Base-by-base conservation (phyloP, 768 basidiomycete genomes). In the Collybia sordida region DNA sequence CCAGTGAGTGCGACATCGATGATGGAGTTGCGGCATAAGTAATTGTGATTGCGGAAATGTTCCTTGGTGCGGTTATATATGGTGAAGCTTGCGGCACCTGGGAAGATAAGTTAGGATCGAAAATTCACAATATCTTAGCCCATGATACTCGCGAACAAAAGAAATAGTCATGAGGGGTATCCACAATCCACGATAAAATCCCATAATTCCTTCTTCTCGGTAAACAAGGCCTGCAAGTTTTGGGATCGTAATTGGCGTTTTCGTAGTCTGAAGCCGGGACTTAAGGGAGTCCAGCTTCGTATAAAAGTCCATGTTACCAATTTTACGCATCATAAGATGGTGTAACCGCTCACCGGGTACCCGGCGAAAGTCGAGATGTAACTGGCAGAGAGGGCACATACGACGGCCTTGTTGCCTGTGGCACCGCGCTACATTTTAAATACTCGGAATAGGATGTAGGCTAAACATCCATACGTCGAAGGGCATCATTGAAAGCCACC, bases 121-220 rank as follows among this genome's bases (percentile, higher is more conserved):
- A 35, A 19, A 24, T 49, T 44, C 18, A 42, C 11, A 21, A 25
- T 25, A 17, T 19, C 52, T 34, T 49, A 22, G 39, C 42, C 14
- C 45, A 49, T 45, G 17, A 43, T 42, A 91, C 90, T 72, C 66
- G 86, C 96, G 92, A 67, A 98, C 94, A 65, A 96, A 93, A 4
- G 94, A 93, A 59, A 98, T 98, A 7, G 94, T 96, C 69, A 93
- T 77, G 48, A 98, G 81, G 41, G 96, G 95, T 59, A 98, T 90
- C 83, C 90, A 91, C 44, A 94, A 63, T 50, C 92, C 92, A 49
- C 93, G 80, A 68, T 91, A 96, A 70, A 93, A 98, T 47, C 96
- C 95, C 56, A 79, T 79, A 27, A 92, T 68, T n/a, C 93, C 87
- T 70, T 93, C 88, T 61, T 93, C 91, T 24, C 80, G 80, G 67